These are phyloP conservation scores for Podila epigama DNA, from an alignment of 192 early-diverging fungal species.

Conservation along the genomic window DNA sequence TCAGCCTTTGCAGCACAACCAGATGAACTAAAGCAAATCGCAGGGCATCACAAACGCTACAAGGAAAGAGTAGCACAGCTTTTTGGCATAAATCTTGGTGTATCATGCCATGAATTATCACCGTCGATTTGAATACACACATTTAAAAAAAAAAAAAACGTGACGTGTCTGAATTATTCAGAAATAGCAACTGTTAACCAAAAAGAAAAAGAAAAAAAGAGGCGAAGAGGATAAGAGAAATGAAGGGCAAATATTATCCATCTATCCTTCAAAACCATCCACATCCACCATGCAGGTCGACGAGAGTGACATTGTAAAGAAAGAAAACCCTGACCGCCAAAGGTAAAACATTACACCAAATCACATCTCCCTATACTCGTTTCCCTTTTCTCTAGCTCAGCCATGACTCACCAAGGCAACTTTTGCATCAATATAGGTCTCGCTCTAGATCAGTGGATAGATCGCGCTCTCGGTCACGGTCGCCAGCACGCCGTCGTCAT, in stretches of 20 bases:
- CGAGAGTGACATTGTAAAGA: not conserved
- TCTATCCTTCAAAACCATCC: not conserved
- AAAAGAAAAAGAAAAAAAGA: too few relatives aligned
- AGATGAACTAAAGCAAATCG: slow-evolving; percentile 18
- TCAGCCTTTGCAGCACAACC: slow-evolving; percentile 46
- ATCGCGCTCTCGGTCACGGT: slow-evolving; percentile 21
- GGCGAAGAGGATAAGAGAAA: too few relatives aligned
- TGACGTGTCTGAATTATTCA: not conserved
- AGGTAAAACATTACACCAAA: not conserved
- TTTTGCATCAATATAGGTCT: slow-evolving; percentile 11
- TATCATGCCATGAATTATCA: slow-evolving; percentile 25
- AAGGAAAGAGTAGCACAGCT: slow-evolving; percentile 1
- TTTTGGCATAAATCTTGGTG: slow-evolving; percentile 13
- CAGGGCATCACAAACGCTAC: slow-evolving; percentile 23
- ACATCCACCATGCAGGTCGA: slow-evolving; percentile 1
- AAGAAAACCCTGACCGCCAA: not conserved
- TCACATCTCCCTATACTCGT: not conserved
- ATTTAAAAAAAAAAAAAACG: not conserved
- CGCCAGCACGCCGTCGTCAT: slow-evolving; percentile 4
- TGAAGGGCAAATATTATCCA: too few relatives aligned
- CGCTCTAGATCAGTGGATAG: slow-evolving; percentile 31
- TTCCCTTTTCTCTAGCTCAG: too few relatives aligned
- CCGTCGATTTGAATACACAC: slow-evolving; percentile 2
- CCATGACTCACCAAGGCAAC: not conserved
- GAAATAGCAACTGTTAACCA: too few relatives aligned